A percentile compares a stretch with the other conserved stretches of the same genome.
These are phyloP conservation scores for Penicillium coprophilum DNA, from an alignment of 495 filamentous ascomycete species.

Conservation along the genomic window DNA sequence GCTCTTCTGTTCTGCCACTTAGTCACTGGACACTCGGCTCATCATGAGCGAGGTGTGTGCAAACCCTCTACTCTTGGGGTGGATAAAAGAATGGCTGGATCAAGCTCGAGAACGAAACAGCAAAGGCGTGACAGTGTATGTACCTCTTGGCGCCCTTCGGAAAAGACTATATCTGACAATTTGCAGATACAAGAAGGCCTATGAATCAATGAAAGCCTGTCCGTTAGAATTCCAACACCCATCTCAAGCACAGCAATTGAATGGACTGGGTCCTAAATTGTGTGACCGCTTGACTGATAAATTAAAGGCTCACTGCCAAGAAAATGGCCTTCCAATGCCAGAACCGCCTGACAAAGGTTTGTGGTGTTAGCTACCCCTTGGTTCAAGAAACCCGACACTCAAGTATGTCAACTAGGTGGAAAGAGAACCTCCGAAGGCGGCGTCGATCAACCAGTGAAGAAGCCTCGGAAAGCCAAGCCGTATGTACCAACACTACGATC, in stretches of 20 bases:
- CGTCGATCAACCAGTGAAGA: conserved; percentile 56
- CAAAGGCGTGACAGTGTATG: conserved; percentile 63
- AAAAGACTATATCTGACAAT: conserved; percentile 13
- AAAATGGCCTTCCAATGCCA: conserved; percentile 72
- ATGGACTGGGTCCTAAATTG: conserved; percentile 69
- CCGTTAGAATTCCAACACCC: conserved; percentile 74
- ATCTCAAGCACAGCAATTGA: conserved; percentile 67
- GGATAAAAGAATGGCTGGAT: conserved; percentile 82
- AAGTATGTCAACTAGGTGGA: conserved; percentile 19
- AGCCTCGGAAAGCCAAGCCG: conserved; percentile 59
- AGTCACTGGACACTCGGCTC: not conserved
- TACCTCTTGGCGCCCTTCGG: conserved; percentile 10
- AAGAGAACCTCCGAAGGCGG: conserved; percentile 51
- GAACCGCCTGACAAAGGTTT: conserved; percentile 47
- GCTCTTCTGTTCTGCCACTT: conserved; percentile 5
- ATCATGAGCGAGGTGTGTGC: conserved; percentile 54
- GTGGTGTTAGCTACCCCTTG: not conserved
- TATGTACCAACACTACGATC: conserved; percentile 74
- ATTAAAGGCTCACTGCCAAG: conserved; percentile 62
- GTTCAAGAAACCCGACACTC: not conserved
- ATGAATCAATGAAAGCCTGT: conserved; percentile 77
- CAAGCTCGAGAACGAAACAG: conserved; percentile 66
- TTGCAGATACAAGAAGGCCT: conserved; percentile 71
- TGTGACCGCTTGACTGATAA: conserved; percentile 70
- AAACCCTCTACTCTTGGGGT: conserved; percentile 72